A percentile compares a stretch with the other conserved stretches of the same genome.
Evolutionary conservation across 1,284 basidiomycete genomes (phyloP).

Genomic region (Chiua sp.): DNA sequence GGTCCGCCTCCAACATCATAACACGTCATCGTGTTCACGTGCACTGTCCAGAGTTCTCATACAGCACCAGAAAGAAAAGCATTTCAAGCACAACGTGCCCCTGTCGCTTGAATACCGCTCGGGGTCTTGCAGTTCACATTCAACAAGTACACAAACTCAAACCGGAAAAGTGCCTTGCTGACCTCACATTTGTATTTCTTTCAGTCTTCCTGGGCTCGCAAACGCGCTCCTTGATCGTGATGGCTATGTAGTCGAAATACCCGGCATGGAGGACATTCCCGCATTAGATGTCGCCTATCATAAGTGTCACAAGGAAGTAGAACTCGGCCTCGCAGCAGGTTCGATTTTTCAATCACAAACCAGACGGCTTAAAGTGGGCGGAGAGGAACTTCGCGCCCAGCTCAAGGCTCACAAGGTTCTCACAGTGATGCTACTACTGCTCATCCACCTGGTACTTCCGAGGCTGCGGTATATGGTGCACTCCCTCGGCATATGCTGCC

Average conservation of each 20-base stretch:
- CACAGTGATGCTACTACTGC: constrained; percentile 65
- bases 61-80: constrained; percentile 99
- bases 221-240: constrained; percentile 97
- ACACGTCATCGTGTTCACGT: not conserved
- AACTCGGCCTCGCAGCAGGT: constrained; percentile 84
- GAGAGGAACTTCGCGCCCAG: constrained; percentile 86
- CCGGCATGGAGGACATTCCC: constrained; percentile 99
- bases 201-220: constrained; percentile 81
- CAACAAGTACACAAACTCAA: constrained; percentile 99
- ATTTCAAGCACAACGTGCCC: constrained; percentile 99
- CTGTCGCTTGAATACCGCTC: constrained; percentile 94
- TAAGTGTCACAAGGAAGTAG: constrained; percentile 92
- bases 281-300: constrained; percentile 94
- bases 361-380: constrained; percentile 86
- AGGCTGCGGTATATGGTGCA: constrained; percentile 67
- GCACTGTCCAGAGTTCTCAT: constrained; percentile 76
- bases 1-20: constrained; percentile 50
- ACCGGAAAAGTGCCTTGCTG: constrained; percentile 72
- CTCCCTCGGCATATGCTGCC: constrained; percentile 65
- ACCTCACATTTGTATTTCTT: constrained; percentile 11
- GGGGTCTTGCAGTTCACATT: constrained; percentile 97
- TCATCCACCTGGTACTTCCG: constrained; percentile 40
- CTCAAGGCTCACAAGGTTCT: constrained; percentile 91
- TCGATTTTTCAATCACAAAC: constrained; percentile 78
- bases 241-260: constrained; percentile 99